Conservation (phyloP, 1,284 basidiomycete genomes). For the Omphalotus olearius region DNA sequence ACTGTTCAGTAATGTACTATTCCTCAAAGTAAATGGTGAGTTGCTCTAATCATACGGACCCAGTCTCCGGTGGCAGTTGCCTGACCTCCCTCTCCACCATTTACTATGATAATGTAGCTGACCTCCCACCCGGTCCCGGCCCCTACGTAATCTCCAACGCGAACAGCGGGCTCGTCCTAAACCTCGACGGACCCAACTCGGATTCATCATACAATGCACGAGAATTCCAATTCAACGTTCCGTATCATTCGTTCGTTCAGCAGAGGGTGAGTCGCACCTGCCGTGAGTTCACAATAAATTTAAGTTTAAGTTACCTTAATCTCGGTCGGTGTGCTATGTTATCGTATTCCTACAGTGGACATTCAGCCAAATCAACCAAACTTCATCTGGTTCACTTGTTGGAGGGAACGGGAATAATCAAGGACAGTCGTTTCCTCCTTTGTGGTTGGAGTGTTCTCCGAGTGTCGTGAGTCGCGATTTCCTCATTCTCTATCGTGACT, state of each 20-base stretch:
- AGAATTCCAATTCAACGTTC: conserved; percentile 2
- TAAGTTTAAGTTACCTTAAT: too few relatives aligned
- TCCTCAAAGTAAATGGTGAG: neutral
- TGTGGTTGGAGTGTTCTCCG: neutral
- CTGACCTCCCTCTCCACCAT: neutral
- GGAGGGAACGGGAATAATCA: conserved; percentile 1
- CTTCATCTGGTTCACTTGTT: neutral
- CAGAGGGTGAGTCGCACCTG: conserved; percentile 3
- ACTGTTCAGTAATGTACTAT: neutral
- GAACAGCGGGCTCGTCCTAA: neutral
- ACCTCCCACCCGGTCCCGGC: neutral
- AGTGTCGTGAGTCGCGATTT: neutral
- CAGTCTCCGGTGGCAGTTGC: neutral
- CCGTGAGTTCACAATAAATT: too few relatives aligned
- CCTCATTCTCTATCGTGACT: too few relatives aligned
- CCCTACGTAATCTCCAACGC: conserved; percentile 1
- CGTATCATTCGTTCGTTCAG: conserved; percentile 4
- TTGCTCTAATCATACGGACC: too few relatives aligned
- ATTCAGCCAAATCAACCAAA: neutral
- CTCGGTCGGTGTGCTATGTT: too few relatives aligned
- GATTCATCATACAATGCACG: neutral
- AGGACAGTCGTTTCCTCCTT: neutral
- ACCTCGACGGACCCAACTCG: neutral
- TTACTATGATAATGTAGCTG: neutral
- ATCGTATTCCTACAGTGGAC: neutral